Conservation (phyloP, 2,329 filamentous ascomycete species). For the Aspergillus japonicus region DNA sequence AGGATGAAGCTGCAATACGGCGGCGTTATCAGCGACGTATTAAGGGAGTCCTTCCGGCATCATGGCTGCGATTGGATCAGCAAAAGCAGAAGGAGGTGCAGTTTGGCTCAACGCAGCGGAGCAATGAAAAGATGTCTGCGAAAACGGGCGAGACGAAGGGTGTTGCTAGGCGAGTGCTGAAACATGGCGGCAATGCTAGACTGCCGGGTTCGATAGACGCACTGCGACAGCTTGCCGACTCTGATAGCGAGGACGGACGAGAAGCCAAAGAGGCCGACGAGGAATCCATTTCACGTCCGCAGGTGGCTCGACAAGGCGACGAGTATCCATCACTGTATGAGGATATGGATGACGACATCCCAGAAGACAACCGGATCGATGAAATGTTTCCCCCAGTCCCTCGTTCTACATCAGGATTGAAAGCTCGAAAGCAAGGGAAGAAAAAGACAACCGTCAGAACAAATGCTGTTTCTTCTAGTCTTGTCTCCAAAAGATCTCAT, state of each 20-base stretch:
- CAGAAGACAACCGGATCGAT: slow-evolving; percentile 45
- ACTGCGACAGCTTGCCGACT: slow-evolving; percentile 26
- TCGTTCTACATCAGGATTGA: slow-evolving; percentile 20
- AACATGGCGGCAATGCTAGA: slow-evolving; percentile 20
- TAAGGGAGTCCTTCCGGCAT: slow-evolving; percentile 51
- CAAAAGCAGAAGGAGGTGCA: slow-evolving; percentile 31
- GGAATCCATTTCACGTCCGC: slow-evolving; percentile 12
- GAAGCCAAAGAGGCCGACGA: slow-evolving; percentile 13
- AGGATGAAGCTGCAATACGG: slow-evolving; percentile 31
- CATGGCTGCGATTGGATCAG: slow-evolving; percentile 46
- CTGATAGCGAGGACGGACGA: slow-evolving; percentile 33
- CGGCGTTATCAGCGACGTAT: slow-evolving; percentile 40
- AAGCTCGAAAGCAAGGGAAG: slow-evolving; percentile 20
- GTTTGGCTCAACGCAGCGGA: slow-evolving; percentile 16
- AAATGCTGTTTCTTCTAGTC: slow-evolving; percentile 2
- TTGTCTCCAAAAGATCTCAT: slow-evolving; percentile 24
- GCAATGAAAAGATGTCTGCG: slow-evolving; percentile 19
- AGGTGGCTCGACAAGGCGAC: slow-evolving; percentile 18
- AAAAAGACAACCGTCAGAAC: slow-evolving; percentile 17
- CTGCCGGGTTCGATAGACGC: slow-evolving; percentile 17
- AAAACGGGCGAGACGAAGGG: slow-evolving; percentile 33
- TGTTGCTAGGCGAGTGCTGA: slow-evolving; percentile 34
- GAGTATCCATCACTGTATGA: slow-evolving; percentile 25
- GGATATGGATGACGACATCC: slow-evolving; percentile 32
- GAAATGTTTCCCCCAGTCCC: slow-evolving; percentile 38